A percentile compares a stretch with the other conserved stretches of the same genome.
These are phyloP conservation scores for Schizophyllum amplum DNA, from an alignment of 1,284 basidiomycete genomes.

Conservation along the genomic window DNA sequence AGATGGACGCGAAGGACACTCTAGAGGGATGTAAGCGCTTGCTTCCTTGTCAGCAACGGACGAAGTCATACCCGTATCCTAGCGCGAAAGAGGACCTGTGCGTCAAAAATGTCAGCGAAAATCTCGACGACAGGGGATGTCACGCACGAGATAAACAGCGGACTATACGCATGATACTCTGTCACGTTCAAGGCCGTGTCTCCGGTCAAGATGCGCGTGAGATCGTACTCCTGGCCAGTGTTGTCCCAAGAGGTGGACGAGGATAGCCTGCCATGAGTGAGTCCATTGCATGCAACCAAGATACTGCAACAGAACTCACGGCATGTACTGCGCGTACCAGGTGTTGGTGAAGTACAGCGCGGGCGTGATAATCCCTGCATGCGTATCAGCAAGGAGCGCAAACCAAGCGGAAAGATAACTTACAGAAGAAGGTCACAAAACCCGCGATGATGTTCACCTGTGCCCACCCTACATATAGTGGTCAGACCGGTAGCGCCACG, in stretches of 20 bases:
- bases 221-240: conserved; percentile 60
- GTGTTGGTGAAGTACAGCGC: conserved; percentile 28
- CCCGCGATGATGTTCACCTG: conserved; percentile 72
- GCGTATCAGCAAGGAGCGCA: not conserved
- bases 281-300: not conserved
- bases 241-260: conserved; percentile 52
- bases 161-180: conserved; percentile 76
- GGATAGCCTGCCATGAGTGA: conserved; percentile 31
- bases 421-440: conserved; percentile 65
- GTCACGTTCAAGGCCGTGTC: conserved; percentile 50
- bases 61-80: not conserved
- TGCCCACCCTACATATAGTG: conserved; percentile 40
- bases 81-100: not conserved
- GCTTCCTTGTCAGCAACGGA: conserved; percentile 47
- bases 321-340: conserved; percentile 39
- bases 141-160: conserved; percentile 66
- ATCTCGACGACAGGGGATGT: not conserved
- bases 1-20: conserved; percentile 60
- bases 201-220: conserved; percentile 52
- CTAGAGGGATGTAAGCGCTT: conserved; percentile 24
- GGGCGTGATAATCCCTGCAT: not conserved
- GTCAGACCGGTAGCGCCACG: not conserved
- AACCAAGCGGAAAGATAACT: conserved; percentile 10
- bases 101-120: not conserved
- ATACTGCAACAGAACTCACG: conserved; percentile 10